Conservation (phyloP, 345 rosid genomes). For the Hypericum perforatum region DNA sequence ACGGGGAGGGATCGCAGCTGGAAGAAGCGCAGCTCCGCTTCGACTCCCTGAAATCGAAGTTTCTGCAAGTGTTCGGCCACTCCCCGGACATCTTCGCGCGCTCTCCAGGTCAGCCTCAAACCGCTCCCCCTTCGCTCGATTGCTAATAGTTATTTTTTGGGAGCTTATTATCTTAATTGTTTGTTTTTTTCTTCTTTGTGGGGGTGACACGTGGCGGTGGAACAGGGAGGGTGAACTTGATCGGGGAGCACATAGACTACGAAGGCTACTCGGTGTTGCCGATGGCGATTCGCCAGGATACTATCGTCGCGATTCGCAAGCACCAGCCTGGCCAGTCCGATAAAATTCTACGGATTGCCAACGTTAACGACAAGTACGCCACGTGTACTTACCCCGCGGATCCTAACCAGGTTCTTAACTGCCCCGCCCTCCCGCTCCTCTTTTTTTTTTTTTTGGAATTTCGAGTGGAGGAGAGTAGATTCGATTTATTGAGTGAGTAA, state of each 20-base stretch:
- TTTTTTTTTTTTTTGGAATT: not conserved
- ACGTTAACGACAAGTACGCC: constrained; percentile 62
- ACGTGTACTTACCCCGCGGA: constrained; percentile 73
- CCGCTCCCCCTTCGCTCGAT: not conserved
- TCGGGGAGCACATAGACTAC: constrained; percentile 95
- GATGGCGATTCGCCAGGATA: constrained; percentile 97
- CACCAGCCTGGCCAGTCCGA: constrained; percentile 30
- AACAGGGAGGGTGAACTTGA: constrained; percentile 93
- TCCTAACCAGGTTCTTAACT: constrained; percentile 55
- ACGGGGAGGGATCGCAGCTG: constrained; percentile 63
- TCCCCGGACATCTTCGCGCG: constrained; percentile 68
- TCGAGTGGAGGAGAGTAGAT: not conserved
- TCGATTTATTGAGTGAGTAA: not conserved
- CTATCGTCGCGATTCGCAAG: constrained; percentile 71
- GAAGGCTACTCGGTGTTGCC: constrained; percentile 98
- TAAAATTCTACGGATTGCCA: constrained; percentile 55
- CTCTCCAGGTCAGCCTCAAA: constrained; percentile 52
- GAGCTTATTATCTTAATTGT: not conserved
- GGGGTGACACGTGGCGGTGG: not conserved
- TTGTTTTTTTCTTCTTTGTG: not conserved
- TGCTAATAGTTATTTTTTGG: constrained; percentile 7
- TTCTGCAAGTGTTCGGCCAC: constrained; percentile 48
- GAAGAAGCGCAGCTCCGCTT: constrained; percentile 76
- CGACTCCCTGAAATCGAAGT: constrained; percentile 50
- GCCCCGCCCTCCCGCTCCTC: not conserved